Evolutionary conservation across 345 rosid species (phyloP).

Genomic region (Conringia planisiliqua): DNA sequence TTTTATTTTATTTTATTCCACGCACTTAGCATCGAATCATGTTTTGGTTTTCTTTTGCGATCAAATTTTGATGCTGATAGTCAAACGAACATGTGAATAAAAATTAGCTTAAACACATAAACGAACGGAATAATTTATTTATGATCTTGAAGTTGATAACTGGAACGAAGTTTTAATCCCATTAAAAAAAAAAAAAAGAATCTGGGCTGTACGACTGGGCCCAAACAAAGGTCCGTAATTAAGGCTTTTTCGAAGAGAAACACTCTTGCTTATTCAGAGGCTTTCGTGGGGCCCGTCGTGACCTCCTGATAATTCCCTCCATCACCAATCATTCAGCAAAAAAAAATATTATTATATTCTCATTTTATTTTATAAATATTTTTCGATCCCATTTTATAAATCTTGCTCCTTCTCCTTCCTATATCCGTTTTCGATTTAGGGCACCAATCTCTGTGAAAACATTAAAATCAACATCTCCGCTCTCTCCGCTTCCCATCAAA

Average conservation of each 20-base stretch:
- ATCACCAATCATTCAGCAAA: slow-evolving; percentile 24
- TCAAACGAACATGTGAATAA: too few species aligned
- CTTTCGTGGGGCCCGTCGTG: slow-evolving; percentile 2
- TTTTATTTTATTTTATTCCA: too few species aligned
- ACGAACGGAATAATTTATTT: background rate
- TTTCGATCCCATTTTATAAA: slow-evolving; percentile 15
- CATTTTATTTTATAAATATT: background rate
- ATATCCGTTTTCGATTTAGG: slow-evolving; percentile 34
- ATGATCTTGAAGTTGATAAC: background rate
- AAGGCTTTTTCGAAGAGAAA: background rate
- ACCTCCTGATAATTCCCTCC: slow-evolving; percentile 23
- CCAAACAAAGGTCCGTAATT: background rate
- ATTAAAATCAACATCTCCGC: background rate
- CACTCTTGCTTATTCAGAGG: background rate
- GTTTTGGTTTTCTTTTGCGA: too few species aligned
- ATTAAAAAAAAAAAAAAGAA: too few species aligned
- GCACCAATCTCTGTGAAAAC: background rate
- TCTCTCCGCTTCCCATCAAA: background rate
- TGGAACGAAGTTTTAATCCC: background rate
- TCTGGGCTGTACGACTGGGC: background rate
- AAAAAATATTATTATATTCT: background rate
- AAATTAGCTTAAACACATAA: too few species aligned
- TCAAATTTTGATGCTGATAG: too few species aligned
- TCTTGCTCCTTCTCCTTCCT: slow-evolving; percentile 9
- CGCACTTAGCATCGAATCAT: too few species aligned